Percentiles rank a stretch among this genome's conserved stretches.
Evolutionary conservation across 2,329 filamentous ascomycete species (phyloP).

Genomic region (Fusarium fracticaudum): DNA sequence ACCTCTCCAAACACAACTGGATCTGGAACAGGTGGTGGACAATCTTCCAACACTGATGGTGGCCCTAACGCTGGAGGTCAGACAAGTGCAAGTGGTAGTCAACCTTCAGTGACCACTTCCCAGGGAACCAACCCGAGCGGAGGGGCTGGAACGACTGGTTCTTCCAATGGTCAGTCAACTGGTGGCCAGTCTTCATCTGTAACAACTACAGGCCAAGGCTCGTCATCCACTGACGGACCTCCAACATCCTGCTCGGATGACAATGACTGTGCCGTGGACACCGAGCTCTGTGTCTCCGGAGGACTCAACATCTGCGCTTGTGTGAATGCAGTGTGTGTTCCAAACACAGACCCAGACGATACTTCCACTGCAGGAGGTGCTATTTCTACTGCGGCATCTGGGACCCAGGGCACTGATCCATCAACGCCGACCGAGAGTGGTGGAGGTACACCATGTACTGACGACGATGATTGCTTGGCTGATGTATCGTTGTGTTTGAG

Average conservation of each 20-base stretch:
- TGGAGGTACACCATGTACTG: not conserved
- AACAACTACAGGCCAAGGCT: not conserved
- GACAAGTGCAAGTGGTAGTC: not conserved
- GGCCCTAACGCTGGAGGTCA: not conserved
- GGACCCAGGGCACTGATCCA: not conserved
- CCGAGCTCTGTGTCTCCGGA: not conserved
- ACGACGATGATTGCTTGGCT: not conserved
- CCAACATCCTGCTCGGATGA: constrained; percentile 4
- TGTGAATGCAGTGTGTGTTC: not conserved
- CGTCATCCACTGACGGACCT: not conserved
- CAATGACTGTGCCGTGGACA: constrained; percentile 1
- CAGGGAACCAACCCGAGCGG: not conserved
- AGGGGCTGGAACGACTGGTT: not conserved
- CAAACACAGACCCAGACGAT: not conserved
- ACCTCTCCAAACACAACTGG: not conserved
- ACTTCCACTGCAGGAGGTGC: not conserved
- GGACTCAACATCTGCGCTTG: constrained; percentile 16
- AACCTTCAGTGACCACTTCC: not conserved
- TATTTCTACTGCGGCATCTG: not conserved
- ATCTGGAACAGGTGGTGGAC: not conserved
- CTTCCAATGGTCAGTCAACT: not conserved
- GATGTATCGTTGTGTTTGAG: not conserved
- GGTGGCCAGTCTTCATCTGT: not conserved
- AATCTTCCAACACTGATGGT: not conserved
- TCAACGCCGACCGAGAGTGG: not conserved